A percentile compares a stretch with the other conserved stretches of the same genome.
Evolutionary conservation across 306 rosid species (phyloP).

Genomic region (Notholithocarpus densiflorus): DNA sequence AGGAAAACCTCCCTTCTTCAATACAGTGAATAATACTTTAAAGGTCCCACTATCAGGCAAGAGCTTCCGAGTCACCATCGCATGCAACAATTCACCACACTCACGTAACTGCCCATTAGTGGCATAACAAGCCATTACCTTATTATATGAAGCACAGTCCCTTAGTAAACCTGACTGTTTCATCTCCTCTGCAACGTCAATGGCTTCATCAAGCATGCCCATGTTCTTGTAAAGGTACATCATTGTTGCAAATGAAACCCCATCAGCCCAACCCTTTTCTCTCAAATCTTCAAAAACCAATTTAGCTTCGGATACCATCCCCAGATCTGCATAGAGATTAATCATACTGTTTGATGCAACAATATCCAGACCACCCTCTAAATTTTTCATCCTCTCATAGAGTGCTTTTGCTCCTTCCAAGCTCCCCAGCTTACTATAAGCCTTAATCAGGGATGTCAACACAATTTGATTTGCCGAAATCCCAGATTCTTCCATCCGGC

Average conservation of each 20-base stretch:
- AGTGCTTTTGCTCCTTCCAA: conserved; percentile 60
- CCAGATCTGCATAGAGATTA: conserved; percentile 61
- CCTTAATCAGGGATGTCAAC: conserved; percentile 70
- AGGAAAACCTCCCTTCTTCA: conserved; percentile 72
- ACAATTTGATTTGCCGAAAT: conserved; percentile 59
- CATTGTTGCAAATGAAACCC: conserved; percentile 63
- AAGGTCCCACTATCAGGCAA: conserved; percentile 68
- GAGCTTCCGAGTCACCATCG: conserved; percentile 68
- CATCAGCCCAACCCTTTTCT: conserved; percentile 53
- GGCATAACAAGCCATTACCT: conserved; percentile 70
- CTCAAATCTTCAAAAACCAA: conserved; percentile 57
- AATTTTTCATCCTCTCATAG: conserved; percentile 51
- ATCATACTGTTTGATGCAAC: conserved; percentile 82
- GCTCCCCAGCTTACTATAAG: conserved; percentile 64
- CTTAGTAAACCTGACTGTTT: conserved; percentile 59
- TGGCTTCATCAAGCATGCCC: conserved; percentile 70
- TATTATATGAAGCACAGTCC: conserved; percentile 69
- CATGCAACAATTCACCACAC: conserved; percentile 73
- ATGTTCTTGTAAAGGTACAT: conserved; percentile 70
- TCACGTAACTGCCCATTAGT: conserved; percentile 53
- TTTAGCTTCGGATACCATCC: conserved; percentile 79
- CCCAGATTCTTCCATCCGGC: conserved; percentile 66
- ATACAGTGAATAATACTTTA: conserved; percentile 52
- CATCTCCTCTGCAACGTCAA: conserved; percentile 86
- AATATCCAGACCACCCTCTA: conserved; percentile 63